These are phyloP conservation scores for Flaveria robusta DNA, from an alignment of 129 eudicot genomes.

Conservation along the genomic window DNA sequence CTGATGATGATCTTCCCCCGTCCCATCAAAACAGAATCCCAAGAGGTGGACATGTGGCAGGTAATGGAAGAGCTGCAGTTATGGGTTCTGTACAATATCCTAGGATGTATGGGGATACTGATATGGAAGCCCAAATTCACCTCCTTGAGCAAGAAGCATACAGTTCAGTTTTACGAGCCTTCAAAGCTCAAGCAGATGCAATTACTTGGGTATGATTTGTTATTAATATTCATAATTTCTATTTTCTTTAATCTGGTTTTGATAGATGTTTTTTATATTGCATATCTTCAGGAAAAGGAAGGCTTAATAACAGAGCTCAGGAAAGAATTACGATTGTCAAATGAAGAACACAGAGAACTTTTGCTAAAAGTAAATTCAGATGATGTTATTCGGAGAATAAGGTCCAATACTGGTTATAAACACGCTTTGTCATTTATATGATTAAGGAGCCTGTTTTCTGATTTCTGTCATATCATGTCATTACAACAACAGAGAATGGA, in stretches of 20 bases:
- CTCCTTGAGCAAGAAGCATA: slow-evolving; percentile 72
- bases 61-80: slow-evolving; percentile 78
- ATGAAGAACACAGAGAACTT: slow-evolving; percentile 92
- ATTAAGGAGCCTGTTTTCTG: slow-evolving; percentile 1
- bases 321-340: slow-evolving; percentile 83
- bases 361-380: slow-evolving; percentile 77
- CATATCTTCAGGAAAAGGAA: slow-evolving; percentile 77
- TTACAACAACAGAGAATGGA: slow-evolving; percentile 70
- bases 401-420: slow-evolving; percentile 41
- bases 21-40: slow-evolving; percentile 81
- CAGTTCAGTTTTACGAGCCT: slow-evolving; percentile 70
- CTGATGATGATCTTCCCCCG: slow-evolving; percentile 94
- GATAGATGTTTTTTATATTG: neutral
- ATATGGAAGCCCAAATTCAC: slow-evolving; percentile 94
- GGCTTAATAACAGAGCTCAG: slow-evolving; percentile 87
- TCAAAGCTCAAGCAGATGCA: slow-evolving; percentile 91
- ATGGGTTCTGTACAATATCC: slow-evolving; percentile 60
- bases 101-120: slow-evolving; percentile 63
- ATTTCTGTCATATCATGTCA: neutral
- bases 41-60: slow-evolving; percentile 78
- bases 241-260: slow-evolving; percentile 26
- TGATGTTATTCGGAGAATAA: slow-evolving; percentile 79
- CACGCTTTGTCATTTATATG: neutral
- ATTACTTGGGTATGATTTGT: slow-evolving; percentile 74
- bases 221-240: slow-evolving; percentile 9